Evolutionary conservation across 1,284 basidiomycete species (phyloP), one percentile per base, ranked within the genome.

Genomic region (Anthracocystis walkeri): DNA sequence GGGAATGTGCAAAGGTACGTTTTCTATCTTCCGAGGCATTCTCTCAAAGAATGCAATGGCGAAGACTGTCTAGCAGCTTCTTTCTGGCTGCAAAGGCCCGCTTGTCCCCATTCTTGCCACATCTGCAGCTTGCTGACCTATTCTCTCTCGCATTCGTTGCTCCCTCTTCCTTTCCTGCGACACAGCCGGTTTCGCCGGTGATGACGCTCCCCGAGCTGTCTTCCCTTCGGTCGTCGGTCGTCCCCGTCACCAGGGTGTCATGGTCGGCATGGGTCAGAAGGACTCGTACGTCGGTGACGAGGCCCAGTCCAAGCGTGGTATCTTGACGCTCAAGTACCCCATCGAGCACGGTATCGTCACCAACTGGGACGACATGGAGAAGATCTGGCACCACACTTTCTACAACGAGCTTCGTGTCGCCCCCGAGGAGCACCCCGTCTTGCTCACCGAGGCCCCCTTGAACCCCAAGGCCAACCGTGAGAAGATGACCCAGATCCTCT

Each of bases 401-500:
- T 87, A 87, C 86, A 87, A 87, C 80, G 87, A 87, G 80, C 86
- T 87, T 55, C 87, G 87, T 80, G 87, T 87, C 58, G 87, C 87
- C 4, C 87, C 87, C 41, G 94, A 96, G 87, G 93, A 95, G 89
- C 93, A 95, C 89, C 93, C 94, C 75, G 92, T 95, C 75, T 89
- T 96, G 46, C 89, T 96, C 89, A 95, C 94, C 75, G 94, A 96
- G 88, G 94, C 93, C n/a, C 90, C 93, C 88, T 90, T 94, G 78
- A 96, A 95, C 89, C 93, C 94, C 81, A 95, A 95, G 89, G 92
- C 91, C 71, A 95, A 95, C 89, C 89, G 93, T 86, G 93, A 96
- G 89, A 95, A 95, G 90, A 95, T 95, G 93, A 94, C 93, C 72
- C 93, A 95, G 88, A 94, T 95, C 89, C 95, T 95, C 92, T 96